Evolutionary conservation across 305 asterid genomes (phyloP), one percentile per base, ranked within the genome.

Genomic region (Solanum chacoense): DNA sequence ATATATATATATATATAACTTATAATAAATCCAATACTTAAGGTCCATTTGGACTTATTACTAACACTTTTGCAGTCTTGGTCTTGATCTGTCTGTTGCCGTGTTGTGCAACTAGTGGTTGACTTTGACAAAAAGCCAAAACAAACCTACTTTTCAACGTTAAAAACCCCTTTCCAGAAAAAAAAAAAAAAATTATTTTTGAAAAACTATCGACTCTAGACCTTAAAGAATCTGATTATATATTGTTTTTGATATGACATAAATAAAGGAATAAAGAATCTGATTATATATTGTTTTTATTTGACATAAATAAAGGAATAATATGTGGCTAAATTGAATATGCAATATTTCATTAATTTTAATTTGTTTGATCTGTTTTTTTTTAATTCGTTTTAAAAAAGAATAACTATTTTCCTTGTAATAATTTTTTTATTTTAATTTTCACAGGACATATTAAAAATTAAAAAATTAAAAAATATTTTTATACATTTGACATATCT

Each of bases 151-250:
- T 29, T 72, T 74, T 16, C 4, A 9, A 74, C 40, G 40, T 74
- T 34, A 32, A 31, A 69, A 29, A 3, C 3, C 8, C 78, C 4
- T 77, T 77, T n/a, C 29, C 29, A 75, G 29, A 75, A 34, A 18
- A 18, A 18, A 55, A 37, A 6, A 0, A 45, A 45, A 0, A 55
- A 18, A 0, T 18, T 55, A 50, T 55, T 18, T 55, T 7, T 1
- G 2, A 59, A 59, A 59, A 20, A 7, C 11, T 8, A 3, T 18
- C 5, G 0, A 20, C 24, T 20, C 7, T 16, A 32, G 0, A 74
- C 8, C 8, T 32, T 8, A 74, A 34, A 73, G 38, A 31, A 31
- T 73, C n/a, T 14, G 12, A 63, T 45, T 14, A 14, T 14, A 45
- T 45, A 14, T 13, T 45, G 20, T 45, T 45, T 45, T 45, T 45